phyloP scores from a whole-genome alignment of 768 basidiomycete genomes.

The Russula lepida region DNA sequence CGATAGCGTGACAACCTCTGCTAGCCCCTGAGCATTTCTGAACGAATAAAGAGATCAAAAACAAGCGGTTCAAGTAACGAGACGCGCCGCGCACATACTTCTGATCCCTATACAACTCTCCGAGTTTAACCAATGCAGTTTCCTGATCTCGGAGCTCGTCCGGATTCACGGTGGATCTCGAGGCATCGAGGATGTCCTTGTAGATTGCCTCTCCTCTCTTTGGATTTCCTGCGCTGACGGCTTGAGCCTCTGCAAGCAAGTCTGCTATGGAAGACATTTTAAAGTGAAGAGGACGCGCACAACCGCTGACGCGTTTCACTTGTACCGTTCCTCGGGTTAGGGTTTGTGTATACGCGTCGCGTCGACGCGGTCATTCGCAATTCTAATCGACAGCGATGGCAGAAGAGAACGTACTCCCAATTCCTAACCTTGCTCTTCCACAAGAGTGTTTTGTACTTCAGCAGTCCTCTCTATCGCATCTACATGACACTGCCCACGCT shows the following conservation, averaged over 20 bases:
- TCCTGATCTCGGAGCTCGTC: conserved; percentile 74
- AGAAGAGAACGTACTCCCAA: conserved; percentile 76
- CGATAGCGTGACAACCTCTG: conserved; percentile 77
- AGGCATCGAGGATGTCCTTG: conserved; percentile 50
- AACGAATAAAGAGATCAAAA: background rate
- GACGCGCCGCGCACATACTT: conserved; percentile 41
- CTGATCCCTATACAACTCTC: conserved; percentile 78
- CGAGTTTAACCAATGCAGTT: conserved; percentile 74
- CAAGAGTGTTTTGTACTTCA: conserved; percentile 73
- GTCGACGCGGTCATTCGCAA: conserved; percentile 5
- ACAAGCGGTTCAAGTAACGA: background rate
- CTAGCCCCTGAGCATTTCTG: conserved; percentile 80
- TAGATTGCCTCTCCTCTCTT: conserved; percentile 66
- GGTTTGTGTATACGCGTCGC: conserved; percentile 24
- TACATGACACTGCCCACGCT: conserved; percentile 59
- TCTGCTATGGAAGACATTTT: conserved; percentile 32
- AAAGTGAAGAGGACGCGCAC: conserved; percentile 1
- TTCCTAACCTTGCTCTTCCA: conserved; percentile 77
- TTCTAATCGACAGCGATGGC: conserved; percentile 44
- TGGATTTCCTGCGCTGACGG: conserved; percentile 39
- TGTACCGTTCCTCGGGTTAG: background rate
- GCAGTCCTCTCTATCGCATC: conserved; percentile 46
- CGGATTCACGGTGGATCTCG: conserved; percentile 38
- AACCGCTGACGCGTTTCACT: conserved; percentile 14
- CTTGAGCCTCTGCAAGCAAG: conserved; percentile 50